phyloP scores from a whole-genome alignment of 2,329 filamentous ascomycete species.

The Mollisiaceae sp. region DNA sequence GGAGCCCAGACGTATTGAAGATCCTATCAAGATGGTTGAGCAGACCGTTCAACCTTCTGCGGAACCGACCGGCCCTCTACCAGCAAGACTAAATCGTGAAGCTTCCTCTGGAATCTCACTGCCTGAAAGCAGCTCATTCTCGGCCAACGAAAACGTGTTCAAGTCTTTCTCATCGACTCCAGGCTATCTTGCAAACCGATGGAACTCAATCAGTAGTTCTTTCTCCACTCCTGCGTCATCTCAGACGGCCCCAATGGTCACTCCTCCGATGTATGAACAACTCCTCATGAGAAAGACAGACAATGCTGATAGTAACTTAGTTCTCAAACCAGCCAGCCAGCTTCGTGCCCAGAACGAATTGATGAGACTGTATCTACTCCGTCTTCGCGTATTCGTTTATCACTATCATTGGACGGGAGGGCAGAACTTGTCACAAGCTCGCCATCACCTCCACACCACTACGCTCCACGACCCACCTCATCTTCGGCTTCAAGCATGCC shows the following conservation, averaged over 20 bases:
- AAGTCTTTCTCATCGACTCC: constrained; percentile 42
- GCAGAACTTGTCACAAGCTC: constrained; percentile 80
- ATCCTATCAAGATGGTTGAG: constrained; percentile 15
- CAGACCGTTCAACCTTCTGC: constrained; percentile 7
- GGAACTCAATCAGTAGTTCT: constrained; percentile 56
- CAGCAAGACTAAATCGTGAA: constrained; percentile 19
- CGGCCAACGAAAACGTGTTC: constrained; percentile 26
- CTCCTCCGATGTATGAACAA: constrained; percentile 50
- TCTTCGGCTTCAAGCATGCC: constrained; percentile 50
- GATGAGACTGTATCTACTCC: constrained; percentile 29
- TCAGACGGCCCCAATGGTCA: constrained; percentile 39
- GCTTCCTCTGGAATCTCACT: constrained; percentile 20
- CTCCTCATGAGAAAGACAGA: not conserved
- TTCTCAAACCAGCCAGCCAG: constrained; percentile 32
- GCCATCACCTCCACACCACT: constrained; percentile 66
- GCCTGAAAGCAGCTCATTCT: constrained; percentile 28
- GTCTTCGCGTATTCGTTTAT: constrained; percentile 66
- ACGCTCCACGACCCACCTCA: constrained; percentile 53
- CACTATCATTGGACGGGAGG: constrained; percentile 86
- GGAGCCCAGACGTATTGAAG: constrained; percentile 11
- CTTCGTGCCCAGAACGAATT: constrained; percentile 41
- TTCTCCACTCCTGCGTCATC: constrained; percentile 54
- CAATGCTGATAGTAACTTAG: constrained; percentile 28
- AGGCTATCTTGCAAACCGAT: constrained; percentile 54
- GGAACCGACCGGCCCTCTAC: constrained; percentile 12